phyloP scores from a whole-genome alignment of 1,139 yeast genomes.

The Yamadazyma membranifaciens region DNA sequence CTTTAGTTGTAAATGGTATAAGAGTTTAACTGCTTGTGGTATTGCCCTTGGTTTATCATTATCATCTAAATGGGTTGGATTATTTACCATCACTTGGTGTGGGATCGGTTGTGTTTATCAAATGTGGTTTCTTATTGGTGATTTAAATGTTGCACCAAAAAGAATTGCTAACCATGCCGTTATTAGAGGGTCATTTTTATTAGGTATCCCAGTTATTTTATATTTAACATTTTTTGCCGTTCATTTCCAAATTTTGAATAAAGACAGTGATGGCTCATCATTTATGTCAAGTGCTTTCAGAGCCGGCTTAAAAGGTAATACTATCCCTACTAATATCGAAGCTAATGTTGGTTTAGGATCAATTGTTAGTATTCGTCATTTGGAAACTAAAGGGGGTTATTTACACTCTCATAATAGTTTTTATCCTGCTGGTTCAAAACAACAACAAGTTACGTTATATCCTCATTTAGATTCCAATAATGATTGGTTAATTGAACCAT shows the following conservation, averaged over 20 bases:
- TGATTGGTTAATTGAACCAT: slow-evolving; percentile 77
- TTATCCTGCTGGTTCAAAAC: slow-evolving; percentile 91
- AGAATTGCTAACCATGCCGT: slow-evolving; percentile 53
- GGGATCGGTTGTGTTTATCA: slow-evolving; percentile 74
- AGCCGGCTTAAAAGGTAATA: slow-evolving; percentile 67
- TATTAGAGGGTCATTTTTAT: slow-evolving; percentile 56
- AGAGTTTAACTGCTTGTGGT: slow-evolving; percentile 71
- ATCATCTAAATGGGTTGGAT: slow-evolving; percentile 95
- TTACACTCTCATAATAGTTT: slow-evolving; percentile 86
- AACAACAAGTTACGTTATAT: slow-evolving; percentile 90
- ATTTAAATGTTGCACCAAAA: slow-evolving; percentile 58
- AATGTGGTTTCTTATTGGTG: slow-evolving; percentile 88
- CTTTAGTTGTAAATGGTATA: slow-evolving; percentile 68
- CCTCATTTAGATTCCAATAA: slow-evolving; percentile 92
- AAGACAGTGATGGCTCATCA: slow-evolving; percentile 85
- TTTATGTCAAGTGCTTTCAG: slow-evolving; percentile 91
- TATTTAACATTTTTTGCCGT: slow-evolving; percentile 74
- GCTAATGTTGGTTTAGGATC: slow-evolving; percentile 92
- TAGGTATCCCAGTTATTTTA: slow-evolving; percentile 67
- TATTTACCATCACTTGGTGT: slow-evolving; percentile 92
- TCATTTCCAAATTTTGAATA: slow-evolving; percentile 69
- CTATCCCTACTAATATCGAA: slow-evolving; percentile 62
- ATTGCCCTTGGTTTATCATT: slow-evolving; percentile 83
- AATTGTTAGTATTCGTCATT: slow-evolving; percentile 73
- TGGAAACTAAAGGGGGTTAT: slow-evolving; percentile 89